Evolutionary conservation across 257 asterid genomes (phyloP).

Genomic region (Lantana camara): DNA sequence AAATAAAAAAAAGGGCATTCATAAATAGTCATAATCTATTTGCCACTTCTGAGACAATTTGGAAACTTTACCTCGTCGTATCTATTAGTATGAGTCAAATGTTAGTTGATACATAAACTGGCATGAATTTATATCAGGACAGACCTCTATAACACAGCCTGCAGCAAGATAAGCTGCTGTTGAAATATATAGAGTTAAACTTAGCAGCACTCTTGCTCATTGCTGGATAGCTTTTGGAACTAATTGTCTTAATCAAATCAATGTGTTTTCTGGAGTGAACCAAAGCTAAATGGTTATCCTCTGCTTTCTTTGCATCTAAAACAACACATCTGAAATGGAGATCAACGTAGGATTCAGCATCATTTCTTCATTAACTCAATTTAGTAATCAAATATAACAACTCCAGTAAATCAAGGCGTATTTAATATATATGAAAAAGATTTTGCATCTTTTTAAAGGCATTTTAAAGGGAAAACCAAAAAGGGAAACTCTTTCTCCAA

Average conservation of each 20-base stretch:
- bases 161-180: slow-evolving; percentile 93
- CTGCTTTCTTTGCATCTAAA: slow-evolving; percentile 68
- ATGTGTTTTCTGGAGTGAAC: slow-evolving; percentile 75
- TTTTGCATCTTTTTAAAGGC: background rate
- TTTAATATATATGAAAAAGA: background rate
- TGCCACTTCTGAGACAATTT: background rate
- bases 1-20: background rate
- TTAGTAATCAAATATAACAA: background rate
- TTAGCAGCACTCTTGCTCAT: slow-evolving; percentile 52
- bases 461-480: background rate
- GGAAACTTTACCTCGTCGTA: background rate
- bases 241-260: slow-evolving; percentile 66
- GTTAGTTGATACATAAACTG: slow-evolving; percentile 2
- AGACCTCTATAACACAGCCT: slow-evolving; percentile 89
- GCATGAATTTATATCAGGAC: background rate
- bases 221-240: slow-evolving; percentile 45
- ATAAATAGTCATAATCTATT: background rate
- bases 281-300: slow-evolving; percentile 62
- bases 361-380: background rate
- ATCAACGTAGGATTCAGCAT: background rate
- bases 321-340: slow-evolving; percentile 57
- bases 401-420: background rate
- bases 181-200: slow-evolving; percentile 87
- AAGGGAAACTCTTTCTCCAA: no score
- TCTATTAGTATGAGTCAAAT: background rate